Evolutionary conservation across 2,329 filamentous ascomycete species (phyloP), one percentile per base, ranked within the genome.

Genomic region (Xylaria sp.): DNA sequence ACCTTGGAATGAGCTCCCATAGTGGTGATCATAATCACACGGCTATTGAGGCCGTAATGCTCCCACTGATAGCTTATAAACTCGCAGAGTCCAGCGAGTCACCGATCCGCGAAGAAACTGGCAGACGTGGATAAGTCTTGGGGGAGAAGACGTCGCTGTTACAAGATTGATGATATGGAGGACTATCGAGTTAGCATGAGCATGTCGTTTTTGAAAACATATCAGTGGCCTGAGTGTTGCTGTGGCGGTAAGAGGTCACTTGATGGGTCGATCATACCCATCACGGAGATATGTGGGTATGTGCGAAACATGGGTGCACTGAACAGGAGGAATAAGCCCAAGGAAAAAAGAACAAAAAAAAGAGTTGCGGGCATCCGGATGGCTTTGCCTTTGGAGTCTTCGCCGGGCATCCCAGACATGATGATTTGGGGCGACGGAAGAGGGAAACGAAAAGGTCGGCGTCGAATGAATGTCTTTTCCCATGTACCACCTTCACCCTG

Each of bases 1-100:
- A 52, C 18, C 52, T 61, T 11, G 60, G 57, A 11, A 37, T 52
- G 35, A 19, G 37, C 4, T 47, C 62, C 13, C 53, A 16, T 7
- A 18, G 37, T 8, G 23, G 42, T 4, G 59, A 55, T n/a, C 50
- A 55, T n/a, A 50, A 47, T 3, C 48, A 51, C 37, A 53, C 58
- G 42, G 16, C 47, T 16, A 35, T 58, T 18, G 58, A 59, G 16
- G 50, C 58, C 18, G 10, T 60, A 5, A 30, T 59, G 44, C 52
- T 55, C 42, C 57, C 61, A 11, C 49, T 54, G 23, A 49, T 52
- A 4, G 50, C 46, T 19, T 59, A 60, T 16, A 19, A 37, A 23
- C 37, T 48, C n/a, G 54, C 34, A 18, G 35, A 50, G 23, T 34
- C 59, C 16, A n/a, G 35, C 19, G 48, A 49, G 9, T 34, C 34